A percentile compares a stretch with the other conserved stretches of the same genome.
phyloP scores from a whole-genome alignment of 768 basidiomycete genomes.

The Auricularia auricula-judae region DNA sequence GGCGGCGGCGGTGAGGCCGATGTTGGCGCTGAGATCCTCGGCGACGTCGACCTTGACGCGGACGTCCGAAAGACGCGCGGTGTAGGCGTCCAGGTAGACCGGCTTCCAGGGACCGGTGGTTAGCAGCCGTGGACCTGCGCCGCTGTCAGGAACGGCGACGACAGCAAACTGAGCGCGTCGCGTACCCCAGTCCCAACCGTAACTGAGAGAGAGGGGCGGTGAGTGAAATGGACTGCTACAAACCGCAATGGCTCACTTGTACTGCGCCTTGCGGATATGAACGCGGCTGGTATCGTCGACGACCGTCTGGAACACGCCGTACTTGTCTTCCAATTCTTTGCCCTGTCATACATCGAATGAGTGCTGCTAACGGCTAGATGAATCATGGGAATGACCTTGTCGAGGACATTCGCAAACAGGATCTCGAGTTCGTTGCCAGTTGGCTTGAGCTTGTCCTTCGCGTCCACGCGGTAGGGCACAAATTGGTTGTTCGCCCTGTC shows the following conservation, averaged over 20 bases:
- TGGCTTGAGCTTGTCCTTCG: too few species aligned
- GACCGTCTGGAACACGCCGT: slow-evolving; percentile 58
- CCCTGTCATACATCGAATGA: slow-evolving; percentile 32
- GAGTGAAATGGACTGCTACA: background rate
- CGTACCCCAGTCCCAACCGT: slow-evolving; percentile 74
- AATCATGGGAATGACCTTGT: too few species aligned
- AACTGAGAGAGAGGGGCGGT: slow-evolving; percentile 29
- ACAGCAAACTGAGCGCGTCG: too few species aligned
- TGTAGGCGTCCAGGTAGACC: slow-evolving; percentile 58
- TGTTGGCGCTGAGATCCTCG: slow-evolving; percentile 38
- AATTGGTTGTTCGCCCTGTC: slow-evolving; percentile 51
- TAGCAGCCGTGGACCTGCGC: slow-evolving; percentile 63
- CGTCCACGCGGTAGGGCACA: slow-evolving; percentile 17
- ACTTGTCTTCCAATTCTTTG: slow-evolving; percentile 54
- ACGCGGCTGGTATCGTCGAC: slow-evolving; percentile 87
- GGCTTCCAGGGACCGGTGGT: slow-evolving; percentile 84
- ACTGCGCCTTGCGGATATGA: slow-evolving; percentile 88
- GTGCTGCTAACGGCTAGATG: too few species aligned
- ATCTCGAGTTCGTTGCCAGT: too few species aligned
- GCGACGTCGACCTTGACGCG: slow-evolving; percentile 50
- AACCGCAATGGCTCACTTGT: slow-evolving; percentile 44
- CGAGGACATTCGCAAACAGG: too few species aligned
- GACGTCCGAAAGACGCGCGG: slow-evolving; percentile 50
- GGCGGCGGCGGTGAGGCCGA: slow-evolving; percentile 34
- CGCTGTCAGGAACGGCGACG: too few species aligned